Percentiles rank a stretch among this genome's conserved stretches.
Evolutionary conservation across 2,329 filamentous ascomycete genomes (phyloP).

Genomic region (Aspergillus neotritici): DNA sequence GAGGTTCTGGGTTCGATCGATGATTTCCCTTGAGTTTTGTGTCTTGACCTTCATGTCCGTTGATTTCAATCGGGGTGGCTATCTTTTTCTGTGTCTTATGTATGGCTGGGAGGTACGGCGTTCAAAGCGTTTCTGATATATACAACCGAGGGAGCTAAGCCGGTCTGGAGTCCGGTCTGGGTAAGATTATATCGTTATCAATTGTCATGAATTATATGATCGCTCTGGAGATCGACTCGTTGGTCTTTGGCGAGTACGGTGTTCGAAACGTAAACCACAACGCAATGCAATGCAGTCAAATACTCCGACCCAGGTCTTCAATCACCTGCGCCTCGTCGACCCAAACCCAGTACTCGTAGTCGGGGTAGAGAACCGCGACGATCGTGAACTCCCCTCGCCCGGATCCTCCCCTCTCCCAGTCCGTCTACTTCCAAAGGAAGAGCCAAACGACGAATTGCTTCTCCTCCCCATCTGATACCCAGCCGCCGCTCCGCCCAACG

Average conservation of each 20-base stretch:
- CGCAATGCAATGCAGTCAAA: too few relatives aligned
- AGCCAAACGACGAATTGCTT: conserved; percentile 10
- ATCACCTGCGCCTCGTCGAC: conserved; percentile 38
- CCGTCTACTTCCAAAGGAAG: conserved; percentile 13
- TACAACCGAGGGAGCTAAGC: too few relatives aligned
- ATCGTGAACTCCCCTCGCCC: conserved; percentile 31
- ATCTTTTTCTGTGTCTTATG: too few relatives aligned
- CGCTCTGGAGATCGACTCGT: too few relatives aligned
- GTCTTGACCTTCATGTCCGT: background rate
- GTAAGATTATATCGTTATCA: too few relatives aligned
- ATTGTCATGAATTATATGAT: too few relatives aligned
- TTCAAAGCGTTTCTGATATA: conserved; percentile 2
- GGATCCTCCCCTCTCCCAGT: conserved; percentile 17
- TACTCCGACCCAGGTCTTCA: background rate
- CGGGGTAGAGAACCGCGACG: conserved; percentile 29
- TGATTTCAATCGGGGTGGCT: background rate
- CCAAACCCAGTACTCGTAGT: conserved; percentile 42
- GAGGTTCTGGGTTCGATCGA: conserved; percentile 39
- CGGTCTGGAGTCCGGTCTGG: too few relatives aligned
- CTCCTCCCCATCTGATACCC: conserved; percentile 39
- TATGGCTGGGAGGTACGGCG: background rate
- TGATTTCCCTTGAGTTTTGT: conserved; percentile 22
- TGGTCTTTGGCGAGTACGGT: too few relatives aligned
- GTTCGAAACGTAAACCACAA: too few relatives aligned
- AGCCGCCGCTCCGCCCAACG: conserved; percentile 36